Evolutionary conservation across 768 basidiomycete species (phyloP), one percentile per base, ranked within the genome.

Genomic region (Cystobasidium ongulense): DNA sequence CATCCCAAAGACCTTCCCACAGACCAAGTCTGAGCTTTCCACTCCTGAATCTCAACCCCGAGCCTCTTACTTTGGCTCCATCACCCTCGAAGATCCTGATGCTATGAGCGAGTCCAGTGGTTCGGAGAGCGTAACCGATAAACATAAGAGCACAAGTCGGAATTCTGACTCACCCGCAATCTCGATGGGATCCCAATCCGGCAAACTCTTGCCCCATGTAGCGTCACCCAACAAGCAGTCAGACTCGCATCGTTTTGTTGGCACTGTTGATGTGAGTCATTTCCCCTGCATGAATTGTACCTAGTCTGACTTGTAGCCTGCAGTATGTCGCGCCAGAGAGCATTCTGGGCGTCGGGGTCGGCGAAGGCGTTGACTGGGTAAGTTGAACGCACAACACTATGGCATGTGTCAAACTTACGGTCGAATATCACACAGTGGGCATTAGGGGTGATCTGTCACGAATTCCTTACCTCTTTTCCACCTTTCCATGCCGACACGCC

Each of bases 291-390:
- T 52, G 36, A 36, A 15, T 50, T 29, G 23, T 50, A 23, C 7
- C 43, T 67, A 8, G 52, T 10, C 29, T 23, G 13, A 33, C 65
- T 5, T 25, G 17, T 11, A 3, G 7, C 15, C 39, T 36, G 0
- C 35, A 61, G n/a, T 75, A 46, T 38, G 29, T 59, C 18, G 27
- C 68, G 31, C 76, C 75, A 3, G 92, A 95, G 81, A 92, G 89
- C 7, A 95, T 98, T 74, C 87, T 98, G 71, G 96, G 96, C 66
- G 85, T 97, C 75, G 90, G 93, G 52, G 91, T 91, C 39, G 96
- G 97, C 79, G 94, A 98, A 81, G 88, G 89, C 8, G 96, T 99
- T 76, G 96, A 99, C 82, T 99, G 96, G 93, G 93, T 95, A 76
- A 41, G 89, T 84, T 38, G 46, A 77, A 29, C 35, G 74, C 35